These are phyloP conservation scores for Phaeophleospora eucalypticola DNA, from an alignment of 2,329 filamentous ascomycete genomes.

Conservation along the genomic window DNA sequence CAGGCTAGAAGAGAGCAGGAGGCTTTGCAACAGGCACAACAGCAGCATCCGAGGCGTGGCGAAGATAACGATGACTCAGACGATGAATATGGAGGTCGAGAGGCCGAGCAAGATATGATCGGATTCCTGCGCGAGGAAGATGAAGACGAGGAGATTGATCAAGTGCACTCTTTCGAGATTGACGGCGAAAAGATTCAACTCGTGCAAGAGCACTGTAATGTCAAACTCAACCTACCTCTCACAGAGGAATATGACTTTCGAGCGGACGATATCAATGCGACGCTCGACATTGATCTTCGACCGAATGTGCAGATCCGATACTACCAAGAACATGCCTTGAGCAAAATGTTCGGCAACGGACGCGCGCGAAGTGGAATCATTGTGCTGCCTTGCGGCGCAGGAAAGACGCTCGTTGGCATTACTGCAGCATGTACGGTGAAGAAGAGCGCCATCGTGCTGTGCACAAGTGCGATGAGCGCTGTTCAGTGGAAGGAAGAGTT, in stretches of 20 bases:
- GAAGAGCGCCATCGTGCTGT: slow-evolving; percentile 91
- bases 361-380: slow-evolving; percentile 97
- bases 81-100: slow-evolving; percentile 50
- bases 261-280: slow-evolving; percentile 83
- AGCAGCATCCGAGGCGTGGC: slow-evolving; percentile 41
- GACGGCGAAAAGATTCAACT: slow-evolving; percentile 74
- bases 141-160: slow-evolving; percentile 80
- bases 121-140: slow-evolving; percentile 65
- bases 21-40: slow-evolving; percentile 40
- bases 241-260: slow-evolving; percentile 97
- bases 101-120: slow-evolving; percentile 57
- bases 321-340: slow-evolving; percentile 96
- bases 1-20: slow-evolving; percentile 61
- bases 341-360: slow-evolving; percentile 99
- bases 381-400: slow-evolving; percentile 90
- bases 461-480: slow-evolving; percentile 96
- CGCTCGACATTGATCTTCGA: slow-evolving; percentile 87
- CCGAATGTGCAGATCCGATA: slow-evolving; percentile 84
- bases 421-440: slow-evolving; percentile 97
- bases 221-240: slow-evolving; percentile 79
- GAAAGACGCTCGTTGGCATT: slow-evolving; percentile 97
- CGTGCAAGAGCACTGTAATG: slow-evolving; percentile 78
- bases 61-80: slow-evolving; percentile 51
- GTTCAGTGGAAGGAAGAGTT: slow-evolving; percentile 97
- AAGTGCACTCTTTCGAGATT: slow-evolving; percentile 92